phyloP scores from a whole-genome alignment of 495 filamentous ascomycete species.

The Wilcoxina mikolae region DNA sequence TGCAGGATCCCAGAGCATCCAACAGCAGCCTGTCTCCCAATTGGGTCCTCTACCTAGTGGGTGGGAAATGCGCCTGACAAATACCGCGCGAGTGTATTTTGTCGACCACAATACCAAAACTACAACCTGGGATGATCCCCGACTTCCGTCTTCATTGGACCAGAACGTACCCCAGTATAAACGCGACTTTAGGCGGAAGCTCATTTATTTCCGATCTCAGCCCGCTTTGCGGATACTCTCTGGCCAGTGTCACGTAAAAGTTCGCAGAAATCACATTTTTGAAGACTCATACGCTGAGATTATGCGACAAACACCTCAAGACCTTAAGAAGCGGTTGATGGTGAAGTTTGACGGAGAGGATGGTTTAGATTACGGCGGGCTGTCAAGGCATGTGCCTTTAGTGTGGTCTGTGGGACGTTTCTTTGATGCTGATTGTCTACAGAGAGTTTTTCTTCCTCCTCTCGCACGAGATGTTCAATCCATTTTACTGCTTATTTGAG shows the following conservation, averaged over 20 bases:
- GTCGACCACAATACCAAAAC: constrained; percentile 99
- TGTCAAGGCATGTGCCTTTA: constrained; percentile 50
- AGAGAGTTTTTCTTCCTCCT: constrained; percentile 99
- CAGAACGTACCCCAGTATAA: constrained; percentile 99
- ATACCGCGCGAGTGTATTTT: constrained; percentile 95
- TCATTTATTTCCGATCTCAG: constrained; percentile 98
- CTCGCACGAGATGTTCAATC: constrained; percentile 99
- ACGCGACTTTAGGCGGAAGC: constrained; percentile 90
- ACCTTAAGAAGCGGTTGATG: constrained; percentile 96
- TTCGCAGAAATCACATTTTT: constrained; percentile 89
- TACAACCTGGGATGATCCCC: constrained; percentile 98
- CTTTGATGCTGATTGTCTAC: constrained; percentile 3
- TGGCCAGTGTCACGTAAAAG: constrained; percentile 96
- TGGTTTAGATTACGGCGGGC: constrained; percentile 92
- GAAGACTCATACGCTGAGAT: constrained; percentile 98
- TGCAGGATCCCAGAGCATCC: constrained; percentile 47
- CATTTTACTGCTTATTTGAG: constrained; percentile 99
- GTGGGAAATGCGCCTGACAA: constrained; percentile 98
- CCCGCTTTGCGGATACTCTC: constrained; percentile 88
- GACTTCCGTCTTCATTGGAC: constrained; percentile 86
- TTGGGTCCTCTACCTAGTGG: constrained; percentile 92
- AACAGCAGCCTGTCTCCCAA: constrained; percentile 95
- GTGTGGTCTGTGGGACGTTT: background rate
- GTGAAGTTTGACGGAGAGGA: constrained; percentile 99
- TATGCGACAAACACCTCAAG: constrained; percentile 87